phyloP scores from a whole-genome alignment of 306 rosid species.

The Oemleria cerasiformis region DNA sequence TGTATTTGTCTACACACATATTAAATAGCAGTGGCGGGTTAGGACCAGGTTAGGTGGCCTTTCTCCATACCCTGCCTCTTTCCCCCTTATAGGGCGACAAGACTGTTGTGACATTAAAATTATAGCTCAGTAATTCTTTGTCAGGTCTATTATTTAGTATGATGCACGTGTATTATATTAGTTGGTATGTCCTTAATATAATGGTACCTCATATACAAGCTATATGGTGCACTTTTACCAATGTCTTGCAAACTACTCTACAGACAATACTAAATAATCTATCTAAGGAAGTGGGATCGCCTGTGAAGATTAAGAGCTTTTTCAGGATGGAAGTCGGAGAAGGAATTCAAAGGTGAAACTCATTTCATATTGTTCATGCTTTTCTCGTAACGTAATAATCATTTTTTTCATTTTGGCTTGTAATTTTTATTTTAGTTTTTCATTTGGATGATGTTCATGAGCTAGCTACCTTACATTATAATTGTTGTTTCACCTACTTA shows the following conservation, averaged over 20 bases:
- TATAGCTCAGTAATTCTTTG: not conserved
- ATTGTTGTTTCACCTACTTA: not conserved
- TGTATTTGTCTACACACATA: not conserved
- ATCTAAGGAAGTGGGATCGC: slow-evolving; percentile 78
- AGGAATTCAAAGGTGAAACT: slow-evolving; percentile 71
- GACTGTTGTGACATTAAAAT: not conserved
- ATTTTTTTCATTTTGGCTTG: not conserved
- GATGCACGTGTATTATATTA: not conserved
- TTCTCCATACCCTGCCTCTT: not conserved
- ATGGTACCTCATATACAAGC: not conserved
- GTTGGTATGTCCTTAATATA: not conserved
- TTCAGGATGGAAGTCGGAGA: slow-evolving; percentile 92
- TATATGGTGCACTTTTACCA: slow-evolving; percentile 5
- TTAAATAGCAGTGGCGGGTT: not conserved
- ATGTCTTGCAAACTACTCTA: slow-evolving; percentile 24
- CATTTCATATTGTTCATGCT: not conserved
- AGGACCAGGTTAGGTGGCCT: not conserved
- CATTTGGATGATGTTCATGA: not conserved
- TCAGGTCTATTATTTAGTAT: not conserved
- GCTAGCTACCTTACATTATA: not conserved
- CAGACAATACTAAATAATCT: slow-evolving; percentile 68
- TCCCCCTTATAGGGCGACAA: not conserved
- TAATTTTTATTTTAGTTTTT: not conserved
- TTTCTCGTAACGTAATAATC: not conserved
- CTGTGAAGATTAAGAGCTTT: slow-evolving; percentile 76